A percentile compares a stretch with the other conserved stretches of the same genome.
Evolutionary conservation across 1,284 basidiomycete species (phyloP).

Genomic region (Pholiota adiposa): DNA sequence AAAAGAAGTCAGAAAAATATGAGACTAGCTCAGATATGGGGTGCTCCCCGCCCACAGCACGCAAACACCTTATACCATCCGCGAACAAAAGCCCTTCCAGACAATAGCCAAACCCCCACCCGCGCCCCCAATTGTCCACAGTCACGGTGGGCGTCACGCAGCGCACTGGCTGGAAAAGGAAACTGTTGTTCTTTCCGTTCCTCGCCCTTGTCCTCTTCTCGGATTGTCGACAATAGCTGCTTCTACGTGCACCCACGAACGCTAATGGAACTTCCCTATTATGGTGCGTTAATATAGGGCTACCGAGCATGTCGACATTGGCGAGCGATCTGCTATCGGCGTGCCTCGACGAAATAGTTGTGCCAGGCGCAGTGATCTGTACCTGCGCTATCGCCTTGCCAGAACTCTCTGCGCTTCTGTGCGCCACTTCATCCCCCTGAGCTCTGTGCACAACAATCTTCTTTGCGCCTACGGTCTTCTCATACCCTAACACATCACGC

Average conservation of each 20-base stretch:
- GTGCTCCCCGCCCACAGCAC: slow-evolving; percentile 8
- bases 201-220: neutral
- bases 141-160: neutral
- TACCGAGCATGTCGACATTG: neutral
- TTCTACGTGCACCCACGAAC: neutral
- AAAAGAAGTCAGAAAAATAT: neutral
- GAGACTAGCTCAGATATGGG: slow-evolving; percentile 32
- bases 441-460: no score
- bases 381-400: no score
- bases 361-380: neutral
- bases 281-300: neutral
- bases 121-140: neutral
- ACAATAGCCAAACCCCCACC: slow-evolving; percentile 1
- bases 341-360: neutral
- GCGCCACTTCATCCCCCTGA: no score
- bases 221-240: neutral
- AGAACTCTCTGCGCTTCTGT: no score
- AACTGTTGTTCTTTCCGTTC: neutral
- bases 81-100: slow-evolving; percentile 14
- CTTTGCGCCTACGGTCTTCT: no score
- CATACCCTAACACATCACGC: no score
- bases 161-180: neutral
- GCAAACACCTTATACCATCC: slow-evolving; percentile 21
- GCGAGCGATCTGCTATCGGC: neutral
- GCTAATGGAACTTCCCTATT: neutral